Conservation (phyloP, 345 rosid species). For the Orychophragmus violaceus region DNA sequence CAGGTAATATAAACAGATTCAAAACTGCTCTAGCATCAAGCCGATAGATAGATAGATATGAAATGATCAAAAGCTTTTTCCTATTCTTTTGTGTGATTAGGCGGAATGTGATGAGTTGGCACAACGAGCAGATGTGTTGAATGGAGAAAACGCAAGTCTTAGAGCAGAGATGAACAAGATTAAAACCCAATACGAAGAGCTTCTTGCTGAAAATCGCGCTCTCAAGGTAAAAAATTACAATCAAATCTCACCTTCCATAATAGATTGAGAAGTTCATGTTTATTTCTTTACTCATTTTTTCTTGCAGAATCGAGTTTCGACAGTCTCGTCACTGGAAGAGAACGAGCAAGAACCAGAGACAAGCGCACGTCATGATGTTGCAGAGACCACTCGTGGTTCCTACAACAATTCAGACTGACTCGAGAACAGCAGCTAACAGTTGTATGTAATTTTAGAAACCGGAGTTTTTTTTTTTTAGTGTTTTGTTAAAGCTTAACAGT, state of each 20-base stretch:
- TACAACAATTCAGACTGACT: conserved; percentile 12
- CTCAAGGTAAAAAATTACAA: conserved; percentile 49
- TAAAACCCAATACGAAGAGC: conserved; percentile 64
- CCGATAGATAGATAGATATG: not conserved
- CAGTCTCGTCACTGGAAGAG: conserved; percentile 45
- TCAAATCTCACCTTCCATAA: not conserved
- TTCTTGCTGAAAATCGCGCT: conserved; percentile 58
- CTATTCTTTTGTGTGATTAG: conserved; percentile 41
- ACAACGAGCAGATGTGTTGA: conserved; percentile 67
- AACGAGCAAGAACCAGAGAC: conserved; percentile 33
- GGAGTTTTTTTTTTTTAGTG: not conserved
- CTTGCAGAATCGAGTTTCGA: conserved; percentile 59
- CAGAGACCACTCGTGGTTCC: conserved; percentile 30
- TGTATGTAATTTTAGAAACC: conserved; percentile 6
- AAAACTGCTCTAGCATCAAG: not conserved
- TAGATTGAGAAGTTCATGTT: not conserved
- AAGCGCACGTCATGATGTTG: conserved; percentile 21
- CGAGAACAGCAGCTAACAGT: conserved; percentile 10
- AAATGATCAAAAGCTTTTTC: not conserved
- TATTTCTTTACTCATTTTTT: too few species aligned
- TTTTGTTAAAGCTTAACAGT: not conserved
- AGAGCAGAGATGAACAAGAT: conserved; percentile 67
- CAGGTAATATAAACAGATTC: conserved; percentile 43
- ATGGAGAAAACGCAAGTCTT: conserved; percentile 73
- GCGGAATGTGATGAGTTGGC: conserved; percentile 97